Evolutionary conservation across 2,329 filamentous ascomycete species (phyloP), one percentile per base, ranked within the genome.

Genomic region (Nemania diffusa): DNA sequence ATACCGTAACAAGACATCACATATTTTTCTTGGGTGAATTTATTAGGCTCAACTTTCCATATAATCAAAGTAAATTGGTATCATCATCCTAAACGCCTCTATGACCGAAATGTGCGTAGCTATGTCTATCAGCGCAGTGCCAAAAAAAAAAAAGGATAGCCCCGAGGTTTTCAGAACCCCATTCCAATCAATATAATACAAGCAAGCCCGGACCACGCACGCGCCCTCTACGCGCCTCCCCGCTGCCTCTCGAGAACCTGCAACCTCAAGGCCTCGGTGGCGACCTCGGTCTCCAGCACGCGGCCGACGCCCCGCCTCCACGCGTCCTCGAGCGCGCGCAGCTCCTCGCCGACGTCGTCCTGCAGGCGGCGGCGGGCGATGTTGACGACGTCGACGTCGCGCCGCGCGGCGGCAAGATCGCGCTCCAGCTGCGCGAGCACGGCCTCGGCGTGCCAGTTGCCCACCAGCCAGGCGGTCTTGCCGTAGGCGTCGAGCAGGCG

Each of bases 381-480:
- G 71, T 94, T 94, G 9, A 96, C 83, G 42, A 87, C 78, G 77
- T 97, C 94, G 55, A 94, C 86, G 71, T 92, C 88, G 65, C 86
- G 84, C 78, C 90, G 90, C 22, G 87, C 82, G 44, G 83, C 85
- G 15, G 88, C 90, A 57, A 98, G 83, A 74, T 97, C 93, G 51
- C 84, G 84, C 84, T 98, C 95, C 27, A 97, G 76, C 13, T 79
- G 79, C 57, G 85, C 85, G 58, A 97, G 80, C 48, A 93, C 86
- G 50, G 88, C 87, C 80, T 97, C 95, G 22, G 94, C 79, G 72
- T 92, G 89, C 73, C 90, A 88, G 79, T 99, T 99, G 5, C 88
- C 88, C 8, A 97, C 86, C 62, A 99, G 84, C 95, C 96, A 98
- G 9, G 93, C 91, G 79, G 97, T 97, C 81, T 93, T 93, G 72